A percentile compares a stretch with the other conserved stretches of the same genome.
These are phyloP conservation scores for Maudiozyma barnettii DNA, from an alignment of 805 yeast genomes.

Conservation along the genomic window DNA sequence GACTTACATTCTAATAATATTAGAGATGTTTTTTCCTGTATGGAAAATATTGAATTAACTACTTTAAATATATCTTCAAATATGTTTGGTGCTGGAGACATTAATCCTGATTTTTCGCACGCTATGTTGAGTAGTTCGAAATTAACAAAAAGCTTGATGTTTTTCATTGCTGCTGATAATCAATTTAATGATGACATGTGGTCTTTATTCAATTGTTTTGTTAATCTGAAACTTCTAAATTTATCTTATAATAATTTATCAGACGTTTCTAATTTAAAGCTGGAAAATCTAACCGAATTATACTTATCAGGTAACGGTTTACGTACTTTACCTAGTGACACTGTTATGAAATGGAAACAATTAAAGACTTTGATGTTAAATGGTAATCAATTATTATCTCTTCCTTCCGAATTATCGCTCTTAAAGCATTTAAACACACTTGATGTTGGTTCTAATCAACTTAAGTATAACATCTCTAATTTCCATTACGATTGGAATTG, in stretches of 20 bases:
- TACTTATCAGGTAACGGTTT: slow-evolving; percentile 78
- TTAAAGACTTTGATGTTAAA: slow-evolving; percentile 61
- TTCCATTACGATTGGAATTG: slow-evolving; percentile 98
- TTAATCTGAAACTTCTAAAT: slow-evolving; percentile 54
- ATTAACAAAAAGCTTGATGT: slow-evolving; percentile 42
- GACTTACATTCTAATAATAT: slow-evolving; percentile 83
- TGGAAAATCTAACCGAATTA: slow-evolving; percentile 50
- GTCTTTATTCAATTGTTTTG: slow-evolving; percentile 51
- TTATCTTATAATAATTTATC: slow-evolving; percentile 75
- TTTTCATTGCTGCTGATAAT: slow-evolving; percentile 71
- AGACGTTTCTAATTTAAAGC: slow-evolving; percentile 71
- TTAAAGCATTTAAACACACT: slow-evolving; percentile 53
- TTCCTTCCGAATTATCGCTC: slow-evolving; percentile 82
- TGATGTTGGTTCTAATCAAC: slow-evolving; percentile 84
- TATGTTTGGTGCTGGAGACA: slow-evolving; percentile 34
- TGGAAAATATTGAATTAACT: slow-evolving; percentile 56
- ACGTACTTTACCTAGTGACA: slow-evolving; percentile 76
- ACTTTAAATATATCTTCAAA: slow-evolving; percentile 67
- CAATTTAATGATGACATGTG: slow-evolving; percentile 70
- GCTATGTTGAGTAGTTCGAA: slow-evolving; percentile 28
- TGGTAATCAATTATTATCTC: slow-evolving; percentile 72
- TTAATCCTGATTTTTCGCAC: slow-evolving; percentile 35
- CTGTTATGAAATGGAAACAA: slow-evolving; percentile 49
- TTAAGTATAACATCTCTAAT: slow-evolving; percentile 87
- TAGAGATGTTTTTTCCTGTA: slow-evolving; percentile 53